Base-by-base conservation (phyloP, 169 alveolate genomes). In the Plasmodium fragile region DNA sequence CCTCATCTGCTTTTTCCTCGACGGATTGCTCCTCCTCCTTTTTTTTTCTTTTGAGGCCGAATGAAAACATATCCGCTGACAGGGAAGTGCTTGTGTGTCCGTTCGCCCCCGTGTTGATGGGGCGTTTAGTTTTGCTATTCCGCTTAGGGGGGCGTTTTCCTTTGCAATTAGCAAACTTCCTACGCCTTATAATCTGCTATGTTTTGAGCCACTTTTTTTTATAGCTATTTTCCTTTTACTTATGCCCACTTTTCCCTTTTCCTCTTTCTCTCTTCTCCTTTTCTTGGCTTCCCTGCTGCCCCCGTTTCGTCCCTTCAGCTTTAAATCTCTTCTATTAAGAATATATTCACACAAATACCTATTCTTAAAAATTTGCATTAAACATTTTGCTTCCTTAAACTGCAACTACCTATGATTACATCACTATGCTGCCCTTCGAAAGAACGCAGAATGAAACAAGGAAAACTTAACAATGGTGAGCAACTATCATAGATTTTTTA, bases 51-150 rank as follows among this genome's bases (percentile, higher is more conserved):
- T 8, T 73, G 22, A 77, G 41, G 41, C 71, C 83, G 36, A 43
- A 73, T 49, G 84, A 84, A 73, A 84, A 84, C 93, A 84, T 84
- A 69, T 84, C 78, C 18, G 36, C 36, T 65, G n/a, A 65, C 36
- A 18, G 30, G 5, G n/a, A 65, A 28, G 75, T 65, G 8, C 28
- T 65, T 36, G 75, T 22, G 13, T 8, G 41, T 65, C 36, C 43
- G 59, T 16, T 32, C 16, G 6, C 52, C 43, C 5, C 52, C 13
- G 30, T 4, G 2, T 32, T 13, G 13, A 18, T 72, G 52, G n/a
- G 25, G 34, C 28, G 81, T 32, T 73, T 32, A 1, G 1, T 30
- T 73, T 32, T 32, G 36, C n/a, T 13, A 1, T 8, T 73, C 32
- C 43, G 22, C 8, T 49, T 49, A 49, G 59, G 25, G 59, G 59